Evolutionary conservation across 148 eudicot genomes (phyloP), one percentile per base, ranked within the genome.

Genomic region (Cornus florida): DNA sequence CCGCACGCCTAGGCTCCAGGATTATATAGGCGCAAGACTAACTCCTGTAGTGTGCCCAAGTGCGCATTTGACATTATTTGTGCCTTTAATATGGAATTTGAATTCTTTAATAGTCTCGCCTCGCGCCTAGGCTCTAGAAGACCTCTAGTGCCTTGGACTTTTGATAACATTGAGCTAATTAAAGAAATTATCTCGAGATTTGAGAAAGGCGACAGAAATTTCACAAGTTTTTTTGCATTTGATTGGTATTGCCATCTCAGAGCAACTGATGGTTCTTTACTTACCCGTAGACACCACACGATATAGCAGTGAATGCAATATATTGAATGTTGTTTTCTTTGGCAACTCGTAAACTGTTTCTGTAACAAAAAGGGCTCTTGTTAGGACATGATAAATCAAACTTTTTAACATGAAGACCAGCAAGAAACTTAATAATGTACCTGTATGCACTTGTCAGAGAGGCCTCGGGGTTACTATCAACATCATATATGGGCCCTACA

Each of bases 231-330:
- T 62, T 22, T 23, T n/a, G 12, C n/a, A 2, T 11, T 23, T 10
- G 4, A 22, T 43, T 12, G 7, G 7, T n/a, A 67, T 23, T 23
- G 43, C 33, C 19, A 31, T 68, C 59, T 46, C 48, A 24, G 7
- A 66, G 48, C 10, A 56, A 19, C 11, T 31, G 48, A 46, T 20
- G 70, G 9, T 43, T 19, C 46, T 2, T 41, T 35, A 80, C 83
- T 84, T 83, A 93, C 99, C 98, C 74, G 75, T 74, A 90, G 46
- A 92, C 86, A 74, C 99, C 95, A 77, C 98, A 93, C 23, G 98
- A 96, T 84, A 96, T 92, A 78, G 99, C 95, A 81, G 99, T 86
- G 85, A 92, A 93, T 60, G 99, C 97, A 78, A 96, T 71, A 78
- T 87, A 93, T 24, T 89, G 88, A 78, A 91, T 88, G 82, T 87